Evolutionary conservation across 345 rosid species (phyloP).

Genomic region (Geranium brycei): DNA sequence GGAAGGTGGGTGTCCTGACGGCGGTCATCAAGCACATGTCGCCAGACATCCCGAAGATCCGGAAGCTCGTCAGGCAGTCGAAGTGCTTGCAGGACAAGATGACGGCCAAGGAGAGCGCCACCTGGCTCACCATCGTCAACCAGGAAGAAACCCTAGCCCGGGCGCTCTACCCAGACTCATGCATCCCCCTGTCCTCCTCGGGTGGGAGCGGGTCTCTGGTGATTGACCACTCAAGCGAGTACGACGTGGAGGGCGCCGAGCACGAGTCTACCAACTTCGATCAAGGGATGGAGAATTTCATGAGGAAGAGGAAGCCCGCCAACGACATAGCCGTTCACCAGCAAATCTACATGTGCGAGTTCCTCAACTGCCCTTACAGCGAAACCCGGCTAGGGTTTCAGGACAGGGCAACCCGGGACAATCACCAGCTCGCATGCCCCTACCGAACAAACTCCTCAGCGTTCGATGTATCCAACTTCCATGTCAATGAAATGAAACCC

Average conservation of each 20-base stretch:
- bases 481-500: conserved; percentile 64
- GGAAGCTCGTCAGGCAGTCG: conserved; percentile 72
- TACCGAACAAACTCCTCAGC: conserved; percentile 30
- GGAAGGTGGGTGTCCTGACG: conserved; percentile 86
- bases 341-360: conserved; percentile 48
- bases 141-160: conserved; percentile 53
- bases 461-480: conserved; percentile 48
- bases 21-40: conserved; percentile 82
- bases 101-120: conserved; percentile 83
- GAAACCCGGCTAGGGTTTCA: conserved; percentile 47
- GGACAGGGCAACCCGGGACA: conserved; percentile 68
- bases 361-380: conserved; percentile 50
- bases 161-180: conserved; percentile 43
- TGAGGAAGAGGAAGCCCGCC: conserved; percentile 48
- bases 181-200: conserved; percentile 36
- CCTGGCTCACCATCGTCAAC: conserved; percentile 78
- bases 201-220: conserved; percentile 40
- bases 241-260: conserved; percentile 66
- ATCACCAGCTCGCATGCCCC: conserved; percentile 63
- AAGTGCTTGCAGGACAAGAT: conserved; percentile 85
- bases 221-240: conserved; percentile 46
- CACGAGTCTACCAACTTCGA: conserved; percentile 23
- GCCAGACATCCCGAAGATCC: conserved; percentile 58
- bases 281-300: conserved; percentile 8
- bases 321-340: conserved; percentile 12